Evolutionary conservation across 345 rosid species (phyloP).

Genomic region (Pelargonium nanum): DNA sequence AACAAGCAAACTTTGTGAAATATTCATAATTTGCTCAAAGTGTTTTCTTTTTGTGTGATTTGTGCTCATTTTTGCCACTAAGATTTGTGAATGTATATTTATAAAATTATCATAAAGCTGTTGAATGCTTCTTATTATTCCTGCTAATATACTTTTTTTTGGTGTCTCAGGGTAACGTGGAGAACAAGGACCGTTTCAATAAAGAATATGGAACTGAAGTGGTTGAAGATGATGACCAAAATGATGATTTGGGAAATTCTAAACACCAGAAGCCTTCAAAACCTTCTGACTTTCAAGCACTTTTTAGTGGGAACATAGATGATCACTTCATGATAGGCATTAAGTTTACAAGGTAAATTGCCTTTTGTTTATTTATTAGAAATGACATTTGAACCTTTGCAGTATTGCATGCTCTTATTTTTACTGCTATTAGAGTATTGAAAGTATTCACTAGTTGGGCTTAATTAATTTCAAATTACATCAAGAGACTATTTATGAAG

Average conservation of each 20-base stretch:
- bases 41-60: background rate
- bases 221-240: conserved; percentile 26
- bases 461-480: too few relatives aligned
- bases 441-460: too few relatives aligned
- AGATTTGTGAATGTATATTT: background rate
- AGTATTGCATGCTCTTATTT: background rate
- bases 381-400: background rate
- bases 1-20: background rate
- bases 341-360: conserved; percentile 72
- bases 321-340: conserved; percentile 84
- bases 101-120: background rate
- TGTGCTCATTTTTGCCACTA: background rate
- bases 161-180: conserved; percentile 61
- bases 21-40: background rate
- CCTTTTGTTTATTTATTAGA: background rate
- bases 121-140: conserved; percentile 5
- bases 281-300: conserved; percentile 73
- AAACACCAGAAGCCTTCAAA: conserved; percentile 46
- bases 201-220: conserved; percentile 65
- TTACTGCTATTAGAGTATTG: background rate
- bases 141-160: conserved; percentile 2
- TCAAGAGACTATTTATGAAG: too few relatives aligned
- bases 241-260: conserved; percentile 18
- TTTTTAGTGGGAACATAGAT: conserved; percentile 61
- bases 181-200: conserved; percentile 62